Percentiles rank a stretch among this genome's conserved stretches.
phyloP scores from a whole-genome alignment of 164 flowering plant species.

The Vitis vinifera region ASM3070453v1 NC_081811.1:1985001-1985500 shows the following conservation, averaged over 20 bases:
- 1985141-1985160: slow-evolving; percentile 15
- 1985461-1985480: slow-evolving; percentile 10
- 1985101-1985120: slow-evolving; percentile 9
- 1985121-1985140: slow-evolving; percentile 12
- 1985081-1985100: slow-evolving; percentile 14
- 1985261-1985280: slow-evolving; percentile 13
- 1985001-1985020: slow-evolving; percentile 15
- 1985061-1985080: slow-evolving; percentile 13
- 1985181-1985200: slow-evolving; percentile 15
- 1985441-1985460: slow-evolving; percentile 12
- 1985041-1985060: slow-evolving; percentile 19
- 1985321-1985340: slow-evolving; percentile 19
- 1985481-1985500: slow-evolving; percentile 16
- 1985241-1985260: slow-evolving; percentile 9
- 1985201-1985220: slow-evolving; percentile 10
- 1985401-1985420: slow-evolving; percentile 7
- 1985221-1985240: slow-evolving; percentile 3
- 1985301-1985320: slow-evolving; percentile 12
- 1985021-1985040: slow-evolving; percentile 15
- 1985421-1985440: slow-evolving; percentile 20
- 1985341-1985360: slow-evolving; percentile 17
- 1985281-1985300: slow-evolving; percentile 12
- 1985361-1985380: slow-evolving; percentile 19
- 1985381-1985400: slow-evolving; percentile 16
- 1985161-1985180: slow-evolving; percentile 12